These are phyloP conservation scores for Lyophyllum atratum DNA, from an alignment of 768 basidiomycete species.

Conservation along the genomic window DNA sequence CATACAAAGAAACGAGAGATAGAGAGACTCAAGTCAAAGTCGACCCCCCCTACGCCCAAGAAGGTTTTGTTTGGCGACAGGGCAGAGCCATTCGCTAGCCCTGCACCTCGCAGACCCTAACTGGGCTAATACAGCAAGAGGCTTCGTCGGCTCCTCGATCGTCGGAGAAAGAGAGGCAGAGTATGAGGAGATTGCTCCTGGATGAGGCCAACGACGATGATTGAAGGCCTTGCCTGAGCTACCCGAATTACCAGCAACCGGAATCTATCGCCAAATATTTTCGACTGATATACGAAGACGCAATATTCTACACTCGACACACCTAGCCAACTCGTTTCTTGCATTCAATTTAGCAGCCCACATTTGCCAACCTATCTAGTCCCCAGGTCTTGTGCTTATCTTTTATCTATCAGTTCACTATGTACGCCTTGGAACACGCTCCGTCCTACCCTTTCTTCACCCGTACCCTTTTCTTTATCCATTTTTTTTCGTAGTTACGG, in stretches of 20 bases:
- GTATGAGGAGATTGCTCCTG: slow-evolving; percentile 30
- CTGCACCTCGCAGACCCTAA: slow-evolving; percentile 28
- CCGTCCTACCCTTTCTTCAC: background rate
- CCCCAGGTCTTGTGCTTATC: background rate
- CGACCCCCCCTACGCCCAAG: slow-evolving; percentile 27
- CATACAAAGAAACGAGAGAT: slow-evolving; percentile 20
- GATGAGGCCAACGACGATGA: slow-evolving; percentile 36
- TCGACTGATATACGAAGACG: background rate
- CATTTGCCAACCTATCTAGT: background rate
- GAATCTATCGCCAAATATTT: background rate
- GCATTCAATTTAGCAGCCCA: background rate
- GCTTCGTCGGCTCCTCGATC: slow-evolving; percentile 21
- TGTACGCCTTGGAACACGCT: background rate
- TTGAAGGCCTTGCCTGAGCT: background rate
- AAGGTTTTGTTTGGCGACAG: slow-evolving; percentile 12
- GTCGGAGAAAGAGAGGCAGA: slow-evolving; percentile 24
- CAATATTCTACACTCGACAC: background rate
- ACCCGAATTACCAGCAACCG: background rate
- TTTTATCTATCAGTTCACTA: background rate
- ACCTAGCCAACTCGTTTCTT: background rate
- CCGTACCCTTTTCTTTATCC: background rate
- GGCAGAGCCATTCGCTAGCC: slow-evolving; percentile 14
- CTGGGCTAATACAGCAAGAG: slow-evolving; percentile 15
- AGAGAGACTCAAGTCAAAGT: slow-evolving; percentile 23
- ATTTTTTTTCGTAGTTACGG: background rate